Conservation (phyloP, 345 rosid species). For the Microcos paniculata region DNA sequence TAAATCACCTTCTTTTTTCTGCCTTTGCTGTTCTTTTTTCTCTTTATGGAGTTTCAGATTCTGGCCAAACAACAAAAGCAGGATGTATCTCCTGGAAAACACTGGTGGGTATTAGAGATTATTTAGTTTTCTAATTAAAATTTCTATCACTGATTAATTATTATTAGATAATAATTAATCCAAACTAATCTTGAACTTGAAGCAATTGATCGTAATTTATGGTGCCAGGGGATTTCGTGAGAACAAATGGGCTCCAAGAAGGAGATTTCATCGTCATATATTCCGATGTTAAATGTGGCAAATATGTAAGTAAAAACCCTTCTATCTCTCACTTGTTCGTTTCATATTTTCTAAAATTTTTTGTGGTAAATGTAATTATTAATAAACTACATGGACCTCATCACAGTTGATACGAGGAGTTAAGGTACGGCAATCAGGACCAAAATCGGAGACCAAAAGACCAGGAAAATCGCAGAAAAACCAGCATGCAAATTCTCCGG, state of each 20-base stretch:
- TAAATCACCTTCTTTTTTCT: slow-evolving; percentile 17
- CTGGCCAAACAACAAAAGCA: slow-evolving; percentile 99
- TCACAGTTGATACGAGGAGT: slow-evolving; percentile 91
- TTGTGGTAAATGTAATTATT: neutral
- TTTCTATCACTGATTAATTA: neutral
- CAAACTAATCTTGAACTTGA: no score
- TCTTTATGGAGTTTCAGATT: slow-evolving; percentile 63
- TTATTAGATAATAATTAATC: neutral
- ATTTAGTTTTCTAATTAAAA: neutral
- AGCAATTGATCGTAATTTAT: no score
- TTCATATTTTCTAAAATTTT: neutral
- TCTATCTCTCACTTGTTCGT: neutral
- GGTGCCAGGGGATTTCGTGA: slow-evolving; percentile 93
- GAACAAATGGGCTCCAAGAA: slow-evolving; percentile 92
- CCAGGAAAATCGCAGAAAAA: slow-evolving; percentile 69
- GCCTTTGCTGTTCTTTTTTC: neutral
- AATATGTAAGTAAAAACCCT: slow-evolving; percentile 60
- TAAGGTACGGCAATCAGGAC: slow-evolving; percentile 81
- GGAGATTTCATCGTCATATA: slow-evolving; percentile 99
- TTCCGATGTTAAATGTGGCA: slow-evolving; percentile 89
- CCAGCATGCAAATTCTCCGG: slow-evolving; percentile 40
- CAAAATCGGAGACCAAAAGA: slow-evolving; percentile 60
- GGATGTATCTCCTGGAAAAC: slow-evolving; percentile 99
- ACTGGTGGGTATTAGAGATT: slow-evolving; percentile 47
- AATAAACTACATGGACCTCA: neutral